These are phyloP conservation scores for Casuarina glauca DNA, from an alignment of 306 rosid genomes.

Conservation along the genomic window DNA sequence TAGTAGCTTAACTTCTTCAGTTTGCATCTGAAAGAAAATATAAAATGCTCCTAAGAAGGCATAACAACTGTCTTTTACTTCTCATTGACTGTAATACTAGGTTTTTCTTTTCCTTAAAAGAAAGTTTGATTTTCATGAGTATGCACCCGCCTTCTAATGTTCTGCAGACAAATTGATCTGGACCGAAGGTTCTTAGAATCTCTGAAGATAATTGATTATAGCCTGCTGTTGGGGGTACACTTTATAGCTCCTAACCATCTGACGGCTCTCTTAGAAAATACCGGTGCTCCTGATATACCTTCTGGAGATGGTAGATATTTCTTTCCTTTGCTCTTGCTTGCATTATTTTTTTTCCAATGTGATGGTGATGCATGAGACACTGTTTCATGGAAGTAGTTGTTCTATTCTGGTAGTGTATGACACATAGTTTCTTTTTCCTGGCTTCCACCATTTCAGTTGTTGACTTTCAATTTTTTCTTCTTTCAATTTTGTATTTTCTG, in stretches of 20 bases:
- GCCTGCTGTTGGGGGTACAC: constrained; percentile 93
- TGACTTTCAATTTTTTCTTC: background rate
- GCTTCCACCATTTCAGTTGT: background rate
- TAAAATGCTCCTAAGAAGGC: background rate
- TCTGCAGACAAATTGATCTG: constrained; percentile 72
- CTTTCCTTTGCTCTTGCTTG: constrained; percentile 12
- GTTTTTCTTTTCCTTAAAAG: background rate
- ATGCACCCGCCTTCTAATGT: constrained; percentile 8
- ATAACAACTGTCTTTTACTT: background rate
- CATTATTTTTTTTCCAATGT: background rate
- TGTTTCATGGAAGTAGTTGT: background rate
- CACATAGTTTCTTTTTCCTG: background rate
- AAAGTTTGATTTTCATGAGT: background rate
- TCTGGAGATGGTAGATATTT: constrained; percentile 47
- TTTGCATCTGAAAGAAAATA: constrained; percentile 2
- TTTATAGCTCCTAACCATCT: constrained; percentile 92
- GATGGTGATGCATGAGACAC: background rate
- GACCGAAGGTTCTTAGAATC: constrained; percentile 91
- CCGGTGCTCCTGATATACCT: constrained; percentile 37
- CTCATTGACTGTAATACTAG: background rate
- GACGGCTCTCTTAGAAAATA: constrained; percentile 57
- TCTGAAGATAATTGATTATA: constrained; percentile 84
- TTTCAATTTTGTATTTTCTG: background rate
- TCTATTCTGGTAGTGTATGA: background rate
- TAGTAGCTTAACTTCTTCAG: background rate